phyloP scores from a whole-genome alignment of 148 eudicot species.

The Heliamphora exappendiculata region DNA sequence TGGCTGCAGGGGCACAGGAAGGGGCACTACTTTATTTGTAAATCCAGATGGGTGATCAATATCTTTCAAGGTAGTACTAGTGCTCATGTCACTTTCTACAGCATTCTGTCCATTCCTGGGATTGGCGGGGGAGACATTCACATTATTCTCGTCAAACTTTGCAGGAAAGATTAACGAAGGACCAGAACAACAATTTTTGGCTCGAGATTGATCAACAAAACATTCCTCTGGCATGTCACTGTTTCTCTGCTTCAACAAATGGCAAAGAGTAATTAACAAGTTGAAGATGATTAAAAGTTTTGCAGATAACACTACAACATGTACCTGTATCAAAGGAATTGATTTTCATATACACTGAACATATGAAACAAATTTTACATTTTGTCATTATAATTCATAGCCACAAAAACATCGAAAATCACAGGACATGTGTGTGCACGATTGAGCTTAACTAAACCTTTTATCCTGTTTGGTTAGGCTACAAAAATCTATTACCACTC shows the following conservation, averaged over 20 bases:
- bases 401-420: not conserved
- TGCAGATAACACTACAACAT: not conserved
- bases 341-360: not conserved
- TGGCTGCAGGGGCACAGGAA: conserved; percentile 31
- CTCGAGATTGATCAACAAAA: conserved; percentile 42
- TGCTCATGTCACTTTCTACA: conserved; percentile 33
- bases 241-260: conserved; percentile 36
- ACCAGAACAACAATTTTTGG: conserved; percentile 29
- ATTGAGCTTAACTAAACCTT: not conserved
- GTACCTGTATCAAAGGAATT: not conserved
- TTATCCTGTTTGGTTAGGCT: not conserved
- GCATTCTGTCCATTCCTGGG: conserved; percentile 30
- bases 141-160: conserved; percentile 43
- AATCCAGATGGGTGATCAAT: conserved; percentile 33
- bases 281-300: not conserved
- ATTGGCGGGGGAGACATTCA: conserved; percentile 25
- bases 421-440: not conserved
- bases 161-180: conserved; percentile 38
- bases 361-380: not conserved
- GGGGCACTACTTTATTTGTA: conserved; percentile 27
- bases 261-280: not conserved
- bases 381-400: not conserved
- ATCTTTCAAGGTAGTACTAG: conserved; percentile 32
- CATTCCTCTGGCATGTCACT: conserved; percentile 39
- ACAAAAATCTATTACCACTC: not conserved